Conservation (phyloP, 768 basidiomycete species). For the Agrocybe pediades region DNA sequence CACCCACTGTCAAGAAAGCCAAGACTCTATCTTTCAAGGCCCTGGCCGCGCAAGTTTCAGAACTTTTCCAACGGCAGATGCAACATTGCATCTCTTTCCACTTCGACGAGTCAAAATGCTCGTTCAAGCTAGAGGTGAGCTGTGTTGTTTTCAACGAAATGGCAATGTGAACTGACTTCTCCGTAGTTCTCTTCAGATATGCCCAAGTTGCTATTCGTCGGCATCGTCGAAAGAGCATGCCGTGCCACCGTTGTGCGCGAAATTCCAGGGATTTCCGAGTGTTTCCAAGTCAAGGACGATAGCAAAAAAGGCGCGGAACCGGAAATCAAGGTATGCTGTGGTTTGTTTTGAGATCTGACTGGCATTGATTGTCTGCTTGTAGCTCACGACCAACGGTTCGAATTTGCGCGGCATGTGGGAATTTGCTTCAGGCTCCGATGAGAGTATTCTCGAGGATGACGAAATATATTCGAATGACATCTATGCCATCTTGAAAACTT, state of each 20-base stretch:
- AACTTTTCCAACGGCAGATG: slow-evolving; percentile 58
- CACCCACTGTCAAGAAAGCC: slow-evolving; percentile 25
- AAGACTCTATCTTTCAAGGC: slow-evolving; percentile 37
- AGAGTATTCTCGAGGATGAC: slow-evolving; percentile 72
- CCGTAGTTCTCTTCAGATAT: slow-evolving; percentile 83
- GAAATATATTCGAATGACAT: slow-evolving; percentile 94
- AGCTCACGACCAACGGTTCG: slow-evolving; percentile 91
- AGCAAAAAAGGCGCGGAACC: slow-evolving; percentile 49
- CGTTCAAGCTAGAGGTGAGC: slow-evolving; percentile 83
- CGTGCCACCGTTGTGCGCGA: slow-evolving; percentile 84
- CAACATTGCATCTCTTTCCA: slow-evolving; percentile 71
- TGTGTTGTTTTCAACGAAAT: background rate
- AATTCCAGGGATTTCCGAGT: slow-evolving; percentile 85
- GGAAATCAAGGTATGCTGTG: slow-evolving; percentile 52
- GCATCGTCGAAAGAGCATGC: slow-evolving; percentile 88
- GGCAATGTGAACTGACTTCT: slow-evolving; percentile 6
- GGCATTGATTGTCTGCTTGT: slow-evolving; percentile 5
- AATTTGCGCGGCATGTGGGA: slow-evolving; percentile 91
- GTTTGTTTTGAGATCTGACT: background rate
- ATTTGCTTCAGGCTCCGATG: slow-evolving; percentile 53
- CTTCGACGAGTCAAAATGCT: slow-evolving; percentile 68
- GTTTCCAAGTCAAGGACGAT: slow-evolving; percentile 74
- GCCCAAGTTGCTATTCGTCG: slow-evolving; percentile 92
- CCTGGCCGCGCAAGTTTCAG: slow-evolving; percentile 44
- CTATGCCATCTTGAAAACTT: slow-evolving; percentile 85